Evolutionary conservation across 1,139 yeast genomes (phyloP), one percentile per base, ranked within the genome.

Genomic region (Geotrichum australiense): DNA sequence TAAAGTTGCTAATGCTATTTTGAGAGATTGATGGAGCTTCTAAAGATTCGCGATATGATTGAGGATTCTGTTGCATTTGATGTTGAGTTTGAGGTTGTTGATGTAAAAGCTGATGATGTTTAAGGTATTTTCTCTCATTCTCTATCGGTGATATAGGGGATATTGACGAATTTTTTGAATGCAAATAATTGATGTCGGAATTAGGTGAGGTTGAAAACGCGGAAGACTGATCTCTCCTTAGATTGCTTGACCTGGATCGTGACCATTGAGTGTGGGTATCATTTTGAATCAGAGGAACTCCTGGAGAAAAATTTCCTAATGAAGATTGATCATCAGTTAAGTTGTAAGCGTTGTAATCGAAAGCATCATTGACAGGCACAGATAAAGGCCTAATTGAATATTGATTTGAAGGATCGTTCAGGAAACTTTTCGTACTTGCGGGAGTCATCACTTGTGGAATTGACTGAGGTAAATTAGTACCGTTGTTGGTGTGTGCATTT

Each of bases 351-450:
- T 45, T 43, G 34, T 48, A 48, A 35, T 47, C 50, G 27, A 52
- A 52, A n/a, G 56, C 55, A 36, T 52, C 56, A 40, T 51, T 52
- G n/a, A 52, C 54, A 4, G 55, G 52, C 15, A 53, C 39, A 3
- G 55, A 50, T 6, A 53, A 32, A 1, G 55, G 54, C 11, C 55
- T 49, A 19, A 50, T 51, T 27, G 30, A 27, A n/a, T n/a, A n/a
- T n/a, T n/a, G n/a, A n/a, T n/a, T n/a, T n/a, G n/a, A n/a, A n/a
- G n/a, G n/a, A n/a, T n/a, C n/a, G n/a, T n/a, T n/a, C n/a, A n/a
- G n/a, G n/a, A n/a, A n/a, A n/a, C n/a, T n/a, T n/a, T n/a, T n/a
- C n/a, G n/a, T n/a, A n/a, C n/a, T n/a, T n/a, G n/a, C n/a, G n/a
- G n/a, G n/a, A n/a, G n/a, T n/a, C n/a, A n/a, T n/a, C n/a, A n/a